A percentile compares a stretch with the other conserved stretches of the same genome.
These are phyloP conservation scores for Striga hermonthica DNA, from an alignment of 305 asterid genomes.

Conservation along the genomic window DNA sequence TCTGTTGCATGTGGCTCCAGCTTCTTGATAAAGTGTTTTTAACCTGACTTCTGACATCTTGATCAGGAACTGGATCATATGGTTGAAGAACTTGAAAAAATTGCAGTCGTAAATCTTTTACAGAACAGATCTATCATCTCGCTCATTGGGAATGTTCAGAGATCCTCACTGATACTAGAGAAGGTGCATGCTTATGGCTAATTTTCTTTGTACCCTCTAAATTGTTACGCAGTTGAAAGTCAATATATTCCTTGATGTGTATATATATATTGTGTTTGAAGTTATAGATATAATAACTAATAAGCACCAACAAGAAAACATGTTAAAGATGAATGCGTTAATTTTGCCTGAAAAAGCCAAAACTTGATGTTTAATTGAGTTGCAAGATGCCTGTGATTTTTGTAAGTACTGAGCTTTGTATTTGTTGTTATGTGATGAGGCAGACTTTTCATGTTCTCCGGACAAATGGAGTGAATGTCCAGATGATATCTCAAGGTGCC, in stretches of 20 bases:
- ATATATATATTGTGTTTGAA: too few relatives aligned
- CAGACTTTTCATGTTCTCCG: slow-evolving; percentile 89
- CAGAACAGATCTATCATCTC: slow-evolving; percentile 90
- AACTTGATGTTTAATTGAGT: too few relatives aligned
- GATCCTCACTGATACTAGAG: slow-evolving; percentile 82
- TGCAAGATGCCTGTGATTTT: too few relatives aligned
- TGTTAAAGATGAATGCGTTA: too few relatives aligned
- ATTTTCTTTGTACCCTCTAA: background rate
- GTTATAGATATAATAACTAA: too few relatives aligned
- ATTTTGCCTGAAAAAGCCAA: too few relatives aligned
- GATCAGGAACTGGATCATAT: slow-evolving; percentile 83
- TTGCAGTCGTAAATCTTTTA: slow-evolving; percentile 88
- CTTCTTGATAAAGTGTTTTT: background rate
- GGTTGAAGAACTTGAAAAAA: slow-evolving; percentile 84
- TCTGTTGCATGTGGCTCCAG: background rate
- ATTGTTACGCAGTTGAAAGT: background rate
- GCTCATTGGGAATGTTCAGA: slow-evolving; percentile 89
- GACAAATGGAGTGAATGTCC: slow-evolving; percentile 69
- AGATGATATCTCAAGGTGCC: slow-evolving; percentile 98
- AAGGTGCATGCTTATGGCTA: slow-evolving; percentile 46
- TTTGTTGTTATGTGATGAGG: slow-evolving; percentile 14
- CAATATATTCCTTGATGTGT: background rate
- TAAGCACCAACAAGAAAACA: too few relatives aligned
- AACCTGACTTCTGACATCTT: slow-evolving; percentile 12
- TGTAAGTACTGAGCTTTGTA: background rate